Evolutionary conservation across 768 basidiomycete species (phyloP).

Genomic region (Macrocybe gigantea): DNA sequence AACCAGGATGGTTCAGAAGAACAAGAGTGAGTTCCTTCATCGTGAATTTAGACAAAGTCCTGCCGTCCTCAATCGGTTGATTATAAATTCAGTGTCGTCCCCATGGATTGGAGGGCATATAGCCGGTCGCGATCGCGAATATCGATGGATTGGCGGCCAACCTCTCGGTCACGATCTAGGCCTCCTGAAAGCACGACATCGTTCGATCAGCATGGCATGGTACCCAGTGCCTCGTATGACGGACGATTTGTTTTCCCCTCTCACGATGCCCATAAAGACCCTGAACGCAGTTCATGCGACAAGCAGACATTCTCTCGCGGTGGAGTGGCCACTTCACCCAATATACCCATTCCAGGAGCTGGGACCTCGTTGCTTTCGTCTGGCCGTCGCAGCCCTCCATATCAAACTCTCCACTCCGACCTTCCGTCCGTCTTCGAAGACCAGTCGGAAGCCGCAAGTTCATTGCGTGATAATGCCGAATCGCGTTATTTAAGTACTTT

Average conservation of each 20-base stretch:
- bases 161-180: constrained; percentile 73
- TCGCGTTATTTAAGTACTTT: constrained; percentile 19
- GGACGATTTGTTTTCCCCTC: constrained; percentile 39
- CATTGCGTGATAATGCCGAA: constrained; percentile 25
- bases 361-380: constrained; percentile 36
- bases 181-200: constrained; percentile 50
- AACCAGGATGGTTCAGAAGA: constrained; percentile 69
- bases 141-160: constrained; percentile 87
- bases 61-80: too few relatives aligned
- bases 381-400: constrained; percentile 41
- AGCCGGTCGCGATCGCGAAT: constrained; percentile 87
- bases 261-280: constrained; percentile 17
- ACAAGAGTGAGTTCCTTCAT: constrained; percentile 53
- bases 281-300: constrained; percentile 18
- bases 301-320: constrained; percentile 10
- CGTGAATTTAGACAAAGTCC: constrained; percentile 1
- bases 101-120: constrained; percentile 93
- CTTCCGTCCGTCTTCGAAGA: constrained; percentile 45
- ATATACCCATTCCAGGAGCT: constrained; percentile 31
- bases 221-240: constrained; percentile 30
- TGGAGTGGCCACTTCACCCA: constrained; percentile 17
- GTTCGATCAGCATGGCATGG: constrained; percentile 39
- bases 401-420: constrained; percentile 28
- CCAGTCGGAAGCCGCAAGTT: constrained; percentile 24
- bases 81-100: constrained; percentile 35